These are phyloP conservation scores for Scenedesmus sp. DNA, from an alignment of 163 green algal genomes.

Conservation along the genomic window DNA sequence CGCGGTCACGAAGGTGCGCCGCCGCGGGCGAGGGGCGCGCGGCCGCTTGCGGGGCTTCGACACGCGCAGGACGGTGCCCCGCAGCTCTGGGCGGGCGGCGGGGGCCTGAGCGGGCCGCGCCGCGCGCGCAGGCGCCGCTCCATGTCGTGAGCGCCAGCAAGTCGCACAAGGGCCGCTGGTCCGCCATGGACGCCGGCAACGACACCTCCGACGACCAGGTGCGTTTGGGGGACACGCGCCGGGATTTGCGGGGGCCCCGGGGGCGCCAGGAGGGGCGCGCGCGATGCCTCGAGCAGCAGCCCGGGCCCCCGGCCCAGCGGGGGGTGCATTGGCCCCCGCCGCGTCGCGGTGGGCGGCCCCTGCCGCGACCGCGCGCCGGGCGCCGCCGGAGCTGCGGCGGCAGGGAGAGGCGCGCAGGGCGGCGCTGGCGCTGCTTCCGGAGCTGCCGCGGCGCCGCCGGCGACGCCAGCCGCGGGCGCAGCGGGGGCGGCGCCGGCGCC, in stretches of 20 bases:
- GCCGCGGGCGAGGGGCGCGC: too few relatives aligned
- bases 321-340: not conserved
- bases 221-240: too few relatives aligned
- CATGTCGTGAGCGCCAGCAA: constrained; percentile 42
- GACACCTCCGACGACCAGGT: constrained; percentile 92
- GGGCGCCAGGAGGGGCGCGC: too few relatives aligned
- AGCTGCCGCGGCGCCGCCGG: too few relatives aligned
- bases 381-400: too few relatives aligned
- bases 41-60: too few relatives aligned
- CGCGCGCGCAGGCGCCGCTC: not conserved
- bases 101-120: not conserved
- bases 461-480: not conserved
- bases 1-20: not conserved
- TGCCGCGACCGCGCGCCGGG: too few relatives aligned
- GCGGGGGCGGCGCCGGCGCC: not conserved
- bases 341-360: too few relatives aligned
- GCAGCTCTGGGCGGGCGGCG: not conserved
- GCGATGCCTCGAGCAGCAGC: too few relatives aligned
- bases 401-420: too few relatives aligned
- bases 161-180: constrained; percentile 78
- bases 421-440: too few relatives aligned
- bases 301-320: not conserved
- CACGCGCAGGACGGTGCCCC: not conserved
- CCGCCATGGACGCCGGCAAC: constrained; percentile 78
- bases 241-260: too few relatives aligned